Evolutionary conservation across 257 asterid species (phyloP), one percentile per base, ranked within the genome.

Genomic region (Lantana camara): DNA sequence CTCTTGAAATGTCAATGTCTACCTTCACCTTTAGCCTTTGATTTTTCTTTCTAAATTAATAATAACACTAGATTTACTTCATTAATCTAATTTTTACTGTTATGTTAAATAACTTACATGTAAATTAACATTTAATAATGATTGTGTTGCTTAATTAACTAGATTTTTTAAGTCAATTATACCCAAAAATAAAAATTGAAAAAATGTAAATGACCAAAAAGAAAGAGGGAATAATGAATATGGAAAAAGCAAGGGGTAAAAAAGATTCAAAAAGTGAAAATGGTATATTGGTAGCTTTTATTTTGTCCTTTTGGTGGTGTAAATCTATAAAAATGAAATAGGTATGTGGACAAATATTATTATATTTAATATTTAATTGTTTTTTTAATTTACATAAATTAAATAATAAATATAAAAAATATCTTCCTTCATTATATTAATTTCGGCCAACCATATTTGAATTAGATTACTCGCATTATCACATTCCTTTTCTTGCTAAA

Each of bases 291-390:
- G 22, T 42, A 58, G 51, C 64, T 58, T 58, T 58, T 21, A 4
- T 14, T 37, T 14, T 58, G 64, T 40, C 51, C 51, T 24, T 48
- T 38, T 34, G 62, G 30, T 5, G 64, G 64, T 58, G 64, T 22
- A 38, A 51, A 57, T 34, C 50, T 16, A 19, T 22, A 15, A 35
- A 7, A 14, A 4, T 12, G 42, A 27, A 30, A 21, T 8, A 9
- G 15, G 21, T 45, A 9, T 3, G 12, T 49, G 52, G 11, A 15
- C 52, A n/a, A n/a, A n/a, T n/a, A n/a, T n/a, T n/a, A n/a, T n/a
- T n/a, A n/a, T n/a, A n/a, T n/a, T n/a, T n/a, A n/a, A n/a, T n/a
- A n/a, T n/a, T n/a, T n/a, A n/a, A n/a, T n/a, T n/a, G n/a, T 48
- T 45, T 0, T 45, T 45, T 6, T 16, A 15, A n/a, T n/a, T 45